These are phyloP conservation scores for Hypoxylon rubiginosum DNA, from an alignment of 2,329 filamentous ascomycete genomes.

Conservation along the genomic window DNA sequence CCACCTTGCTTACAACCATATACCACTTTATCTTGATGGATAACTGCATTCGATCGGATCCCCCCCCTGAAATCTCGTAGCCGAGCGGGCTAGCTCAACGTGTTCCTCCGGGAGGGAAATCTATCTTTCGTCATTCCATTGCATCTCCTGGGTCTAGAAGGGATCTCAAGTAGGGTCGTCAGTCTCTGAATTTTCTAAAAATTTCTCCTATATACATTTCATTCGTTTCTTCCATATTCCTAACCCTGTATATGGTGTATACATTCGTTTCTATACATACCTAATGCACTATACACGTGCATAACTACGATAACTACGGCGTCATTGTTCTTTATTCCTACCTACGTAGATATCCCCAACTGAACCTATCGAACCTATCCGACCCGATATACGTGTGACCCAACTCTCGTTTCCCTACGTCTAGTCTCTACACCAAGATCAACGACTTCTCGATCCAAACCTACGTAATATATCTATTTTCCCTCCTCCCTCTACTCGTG, in stretches of 20 bases:
- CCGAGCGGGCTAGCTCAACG: conserved; percentile 29
- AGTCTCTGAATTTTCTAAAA: conserved; percentile 24
- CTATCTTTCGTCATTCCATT: conserved; percentile 38
- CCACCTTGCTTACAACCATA: background rate
- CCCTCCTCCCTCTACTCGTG: conserved; percentile 27
- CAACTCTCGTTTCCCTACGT: conserved; percentile 16
- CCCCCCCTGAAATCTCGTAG: conserved; percentile 23
- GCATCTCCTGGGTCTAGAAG: conserved; percentile 27
- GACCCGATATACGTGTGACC: conserved; percentile 30
- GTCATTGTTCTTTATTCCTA: conserved; percentile 15
- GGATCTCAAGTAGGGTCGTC: conserved; percentile 28
- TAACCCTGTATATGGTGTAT: conserved; percentile 19
- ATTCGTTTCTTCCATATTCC: conserved; percentile 33
- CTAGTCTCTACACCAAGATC: conserved; percentile 13
- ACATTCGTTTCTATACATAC: conserved; percentile 24
- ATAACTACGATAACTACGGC: conserved; percentile 6
- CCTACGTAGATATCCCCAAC: background rate
- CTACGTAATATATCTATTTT: conserved; percentile 18
- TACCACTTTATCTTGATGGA: background rate
- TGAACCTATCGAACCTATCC: conserved; percentile 9
- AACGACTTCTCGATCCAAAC: conserved; percentile 17
- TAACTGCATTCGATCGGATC: conserved; percentile 14
- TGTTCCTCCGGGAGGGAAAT: conserved; percentile 26
- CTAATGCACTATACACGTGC: conserved; percentile 18
- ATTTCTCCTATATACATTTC: conserved; percentile 10